phyloP scores from a whole-genome alignment of 2,329 filamentous ascomycete genomes.

The Colletotrichum spaethianum region DNA sequence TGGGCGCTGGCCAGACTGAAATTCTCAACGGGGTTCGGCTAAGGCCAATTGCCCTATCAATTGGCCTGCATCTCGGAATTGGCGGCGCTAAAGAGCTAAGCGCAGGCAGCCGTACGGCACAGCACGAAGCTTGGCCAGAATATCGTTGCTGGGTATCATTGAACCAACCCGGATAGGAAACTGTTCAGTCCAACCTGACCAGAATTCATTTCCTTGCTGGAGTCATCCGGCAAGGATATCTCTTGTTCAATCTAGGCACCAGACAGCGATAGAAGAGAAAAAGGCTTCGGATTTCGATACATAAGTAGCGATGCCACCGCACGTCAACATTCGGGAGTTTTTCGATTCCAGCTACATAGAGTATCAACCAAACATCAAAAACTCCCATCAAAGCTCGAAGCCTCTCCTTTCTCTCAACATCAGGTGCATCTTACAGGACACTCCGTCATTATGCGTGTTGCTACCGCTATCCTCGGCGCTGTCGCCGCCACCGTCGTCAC shows the following conservation, averaged over 20 bases:
- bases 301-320: background rate
- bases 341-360: background rate
- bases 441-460: background rate
- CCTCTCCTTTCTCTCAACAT: background rate
- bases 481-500: background rate
- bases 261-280: background rate
- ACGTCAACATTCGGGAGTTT: no score
- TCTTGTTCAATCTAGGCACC: background rate
- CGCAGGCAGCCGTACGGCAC: background rate
- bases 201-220: background rate
- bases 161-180: background rate
- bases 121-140: background rate
- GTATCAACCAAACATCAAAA: background rate
- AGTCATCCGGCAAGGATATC: background rate
- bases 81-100: background rate
- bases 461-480: slow-evolving; percentile 9
- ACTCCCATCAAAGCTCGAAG: background rate
- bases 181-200: background rate
- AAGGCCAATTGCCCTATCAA: background rate
- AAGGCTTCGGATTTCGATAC: background rate
- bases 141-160: background rate
- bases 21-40: background rate
- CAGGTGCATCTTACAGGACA: background rate
- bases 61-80: background rate
- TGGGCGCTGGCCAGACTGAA: background rate